Evolutionary conservation across 2,329 filamentous ascomycete species (phyloP).

Genomic region (Alternaria infectoria): DNA sequence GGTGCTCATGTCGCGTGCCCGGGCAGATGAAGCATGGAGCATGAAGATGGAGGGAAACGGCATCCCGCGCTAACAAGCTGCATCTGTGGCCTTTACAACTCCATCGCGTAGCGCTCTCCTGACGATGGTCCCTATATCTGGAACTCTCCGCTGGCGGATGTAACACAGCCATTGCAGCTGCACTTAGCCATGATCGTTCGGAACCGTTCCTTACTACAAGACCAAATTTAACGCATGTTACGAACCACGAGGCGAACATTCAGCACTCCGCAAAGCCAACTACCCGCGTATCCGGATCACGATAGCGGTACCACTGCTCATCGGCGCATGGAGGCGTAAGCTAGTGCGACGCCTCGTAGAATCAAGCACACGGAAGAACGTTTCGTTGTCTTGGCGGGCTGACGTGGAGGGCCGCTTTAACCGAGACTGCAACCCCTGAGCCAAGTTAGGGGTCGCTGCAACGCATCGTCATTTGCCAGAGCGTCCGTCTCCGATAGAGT

Average conservation of each 20-base stretch:
- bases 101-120: neutral
- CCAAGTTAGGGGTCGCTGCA: conserved; percentile 13
- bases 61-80: conserved; percentile 2
- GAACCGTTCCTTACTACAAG: neutral
- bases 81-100: neutral
- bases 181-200: neutral
- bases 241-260: neutral
- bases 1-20: conserved; percentile 13
- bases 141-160: neutral
- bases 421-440: conserved; percentile 7
- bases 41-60: neutral
- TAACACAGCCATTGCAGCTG: neutral
- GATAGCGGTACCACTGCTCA: neutral
- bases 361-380: conserved; percentile 17
- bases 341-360: conserved; percentile 4
- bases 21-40: neutral
- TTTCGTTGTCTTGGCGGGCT: conserved; percentile 16
- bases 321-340: neutral
- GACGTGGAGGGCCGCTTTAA: conserved; percentile 18
- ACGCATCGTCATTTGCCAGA: conserved; percentile 1
- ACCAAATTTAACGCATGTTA: neutral
- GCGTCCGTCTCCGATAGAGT: neutral
- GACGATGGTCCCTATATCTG: neutral
- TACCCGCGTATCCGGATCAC: conserved; percentile 2
- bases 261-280: neutral